Conservation (phyloP, 495 filamentous ascomycete species). For the Penicillium daleae region DNA sequence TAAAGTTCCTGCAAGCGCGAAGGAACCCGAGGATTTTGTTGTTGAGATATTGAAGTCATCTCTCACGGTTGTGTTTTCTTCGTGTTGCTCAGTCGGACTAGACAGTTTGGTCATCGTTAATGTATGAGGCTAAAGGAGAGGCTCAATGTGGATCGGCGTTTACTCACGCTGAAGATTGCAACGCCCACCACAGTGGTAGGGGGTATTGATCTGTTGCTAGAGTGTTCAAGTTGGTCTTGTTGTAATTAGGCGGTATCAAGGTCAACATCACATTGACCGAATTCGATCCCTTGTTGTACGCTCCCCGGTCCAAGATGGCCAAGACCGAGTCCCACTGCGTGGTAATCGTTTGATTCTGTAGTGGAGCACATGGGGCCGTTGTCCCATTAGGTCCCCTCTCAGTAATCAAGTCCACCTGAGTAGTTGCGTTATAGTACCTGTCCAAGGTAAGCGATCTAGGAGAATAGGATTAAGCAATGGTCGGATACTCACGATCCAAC, state of each 20-base stretch:
- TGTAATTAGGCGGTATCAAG: neutral
- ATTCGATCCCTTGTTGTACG: neutral
- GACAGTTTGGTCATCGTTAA: neutral
- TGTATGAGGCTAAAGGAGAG: neutral
- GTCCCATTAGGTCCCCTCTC: neutral
- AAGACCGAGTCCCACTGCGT: neutral
- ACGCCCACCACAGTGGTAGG: neutral
- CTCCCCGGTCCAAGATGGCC: neutral
- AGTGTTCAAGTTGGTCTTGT: neutral
- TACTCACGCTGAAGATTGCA: neutral
- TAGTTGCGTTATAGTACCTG: neutral
- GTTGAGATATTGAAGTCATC: neutral
- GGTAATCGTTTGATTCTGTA: neutral
- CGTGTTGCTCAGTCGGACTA: neutral
- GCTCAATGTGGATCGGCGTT: too few species aligned
- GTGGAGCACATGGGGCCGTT: neutral
- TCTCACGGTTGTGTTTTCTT: neutral
- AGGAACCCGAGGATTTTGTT: neutral
- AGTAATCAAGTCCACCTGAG: neutral
- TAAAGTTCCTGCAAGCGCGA: neutral
- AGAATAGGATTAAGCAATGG: too few species aligned
- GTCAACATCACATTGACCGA: neutral
- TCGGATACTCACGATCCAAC: neutral
- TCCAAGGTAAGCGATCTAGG: neutral
- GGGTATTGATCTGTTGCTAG: neutral